phyloP scores from a whole-genome alignment of 768 basidiomycete species.

The Agaricus blazei region DNA sequence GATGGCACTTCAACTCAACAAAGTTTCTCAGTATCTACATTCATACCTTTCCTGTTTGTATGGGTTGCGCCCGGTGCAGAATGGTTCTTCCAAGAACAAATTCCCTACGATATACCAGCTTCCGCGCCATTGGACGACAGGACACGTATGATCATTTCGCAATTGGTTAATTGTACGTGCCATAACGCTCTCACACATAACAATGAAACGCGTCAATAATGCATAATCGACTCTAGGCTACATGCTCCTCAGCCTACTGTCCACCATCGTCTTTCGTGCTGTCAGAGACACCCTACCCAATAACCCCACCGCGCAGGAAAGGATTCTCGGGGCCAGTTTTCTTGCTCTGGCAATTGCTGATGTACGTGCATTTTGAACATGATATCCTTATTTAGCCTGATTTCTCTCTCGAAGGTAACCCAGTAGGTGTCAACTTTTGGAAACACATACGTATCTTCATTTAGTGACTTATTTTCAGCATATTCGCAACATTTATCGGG shows the following conservation, averaged over 20 bases:
- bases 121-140: conserved; percentile 37
- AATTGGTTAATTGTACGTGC: conserved; percentile 49
- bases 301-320: conserved; percentile 62
- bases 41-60: conserved; percentile 31
- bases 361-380: conserved; percentile 21
- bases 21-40: conserved; percentile 27
- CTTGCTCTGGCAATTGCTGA: conserved; percentile 69
- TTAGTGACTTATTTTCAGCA: conserved; percentile 31
- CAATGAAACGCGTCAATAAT: neutral
- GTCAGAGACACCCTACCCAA: conserved; percentile 54
- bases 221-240: neutral
- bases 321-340: conserved; percentile 62
- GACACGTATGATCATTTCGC: conserved; percentile 59
- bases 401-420: conserved; percentile 35
- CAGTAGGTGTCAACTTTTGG: conserved; percentile 41
- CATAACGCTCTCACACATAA: too few species aligned
- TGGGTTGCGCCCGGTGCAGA: conserved; percentile 56
- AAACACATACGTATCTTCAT: neutral
- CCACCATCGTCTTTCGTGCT: conserved; percentile 65
- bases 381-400: neutral
- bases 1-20: neutral
- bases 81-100: conserved; percentile 65
- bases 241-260: conserved; percentile 40
- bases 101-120: conserved; percentile 38
- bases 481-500: conserved; percentile 48